Conservation (phyloP, 2,329 filamentous ascomycete species). For the Trichoderma sp. region DNA sequence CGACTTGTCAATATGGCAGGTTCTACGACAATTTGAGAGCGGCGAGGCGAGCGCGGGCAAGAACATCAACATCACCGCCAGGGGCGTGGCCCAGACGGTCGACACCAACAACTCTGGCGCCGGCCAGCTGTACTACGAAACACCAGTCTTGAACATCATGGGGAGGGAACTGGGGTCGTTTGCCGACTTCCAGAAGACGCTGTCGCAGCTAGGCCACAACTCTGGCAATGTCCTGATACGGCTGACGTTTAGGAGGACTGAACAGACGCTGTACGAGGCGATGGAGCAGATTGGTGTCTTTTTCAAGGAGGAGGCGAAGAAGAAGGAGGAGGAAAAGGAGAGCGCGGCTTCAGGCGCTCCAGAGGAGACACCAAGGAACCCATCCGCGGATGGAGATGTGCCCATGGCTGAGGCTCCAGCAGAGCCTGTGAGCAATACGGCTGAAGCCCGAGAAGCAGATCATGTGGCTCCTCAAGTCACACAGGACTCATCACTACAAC, state of each 20-base stretch:
- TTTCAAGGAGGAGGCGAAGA: conserved; percentile 58
- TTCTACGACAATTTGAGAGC: conserved; percentile 88
- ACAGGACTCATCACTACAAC: conserved; percentile 21
- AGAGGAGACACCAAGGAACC: conserved; percentile 14
- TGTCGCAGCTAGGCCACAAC: conserved; percentile 85
- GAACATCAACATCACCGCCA: conserved; percentile 78
- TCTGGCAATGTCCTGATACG: conserved; percentile 78
- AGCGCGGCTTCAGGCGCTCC: not conserved
- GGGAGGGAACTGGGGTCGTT: conserved; percentile 77
- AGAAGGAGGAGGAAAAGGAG: conserved; percentile 23
- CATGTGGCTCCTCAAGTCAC: conserved; percentile 6
- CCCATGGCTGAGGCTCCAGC: conserved; percentile 28
- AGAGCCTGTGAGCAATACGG: not conserved
- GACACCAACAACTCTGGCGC: conserved; percentile 56
- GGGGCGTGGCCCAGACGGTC: conserved; percentile 67
- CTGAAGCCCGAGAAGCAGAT: not conserved
- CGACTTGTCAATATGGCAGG: conserved; percentile 83
- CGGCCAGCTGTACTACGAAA: conserved; percentile 85
- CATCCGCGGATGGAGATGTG: conserved; percentile 25
- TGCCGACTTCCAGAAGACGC: conserved; percentile 81
- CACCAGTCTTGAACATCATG: conserved; percentile 81
- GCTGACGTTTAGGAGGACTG: conserved; percentile 73
- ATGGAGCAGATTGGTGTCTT: conserved; percentile 78
- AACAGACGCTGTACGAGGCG: conserved; percentile 79
- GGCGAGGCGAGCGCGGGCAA: conserved; percentile 61